Base-by-base conservation (phyloP, 2,329 filamentous ascomycete species). In the Epichloe hybrida region DNA sequence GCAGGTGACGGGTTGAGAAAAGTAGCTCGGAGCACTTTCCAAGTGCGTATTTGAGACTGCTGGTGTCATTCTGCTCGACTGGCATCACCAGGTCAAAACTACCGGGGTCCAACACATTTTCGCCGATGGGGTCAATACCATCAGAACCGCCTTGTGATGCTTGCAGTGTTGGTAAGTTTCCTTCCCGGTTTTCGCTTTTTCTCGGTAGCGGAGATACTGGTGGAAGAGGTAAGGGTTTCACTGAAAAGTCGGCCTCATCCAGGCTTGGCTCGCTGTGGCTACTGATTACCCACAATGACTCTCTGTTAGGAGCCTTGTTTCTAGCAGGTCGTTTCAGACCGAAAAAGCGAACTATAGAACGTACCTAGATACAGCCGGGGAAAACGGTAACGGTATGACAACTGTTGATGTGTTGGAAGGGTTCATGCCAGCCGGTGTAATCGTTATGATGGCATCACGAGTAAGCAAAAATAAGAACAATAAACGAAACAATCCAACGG, bases 1-100 rank as follows among this genome's bases (percentile, higher is more conserved):
- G 66, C 35, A 88, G 69, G 64, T 88, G 84, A 43, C 80, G 74
- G 17, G 66, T 71, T 1, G 83, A 86, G 58, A 87, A 83, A 44
- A 88, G 68, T 20, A 79, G 70, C 50, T 84, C 80, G 0, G 81
- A 79, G 39, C 79, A 74, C 20, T 70, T 67, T 63, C 88, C 84
- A 1, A 88, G 67, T 8, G 76, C 77, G 60, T 79, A 59, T n/a
- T 52, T 52, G 37, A 52, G 48, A 11, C 31, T 50, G 23, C 52
- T 48, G 37, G 39, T 44, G 3, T 39, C 23, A 6, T 48, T 45
- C 27, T 54, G 49, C 12, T 54, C 51, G 6, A 52, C 54, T 6
- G 62, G 62, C 42, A 58, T 56, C 3, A 64, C 62, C 21, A 64
- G 59, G 46, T 70, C 63, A 43, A 70, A 69, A 7, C 65, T 69